Conservation (phyloP, 2,329 filamentous ascomycete genomes). For the Fusarium lateritium region DNA sequence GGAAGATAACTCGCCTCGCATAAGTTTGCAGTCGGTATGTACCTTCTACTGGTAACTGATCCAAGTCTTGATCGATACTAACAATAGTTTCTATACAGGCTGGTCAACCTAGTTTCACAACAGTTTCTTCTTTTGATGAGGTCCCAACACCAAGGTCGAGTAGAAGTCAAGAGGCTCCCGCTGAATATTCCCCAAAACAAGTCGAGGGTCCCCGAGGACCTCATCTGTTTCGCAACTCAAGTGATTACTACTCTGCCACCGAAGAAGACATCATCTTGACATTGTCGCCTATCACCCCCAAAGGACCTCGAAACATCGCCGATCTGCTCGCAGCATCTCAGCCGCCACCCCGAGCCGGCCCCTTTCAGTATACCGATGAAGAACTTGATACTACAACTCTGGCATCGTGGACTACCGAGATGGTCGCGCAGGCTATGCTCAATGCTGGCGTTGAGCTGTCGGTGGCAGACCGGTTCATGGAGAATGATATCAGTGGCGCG, state of each 20-base stretch:
- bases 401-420: constrained; percentile 78
- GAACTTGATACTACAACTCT: constrained; percentile 73
- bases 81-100: constrained; percentile 63
- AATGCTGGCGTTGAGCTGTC: constrained; percentile 83
- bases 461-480: constrained; percentile 86
- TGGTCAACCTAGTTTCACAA: constrained; percentile 83
- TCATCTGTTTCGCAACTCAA: constrained; percentile 84
- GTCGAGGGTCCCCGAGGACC: constrained; percentile 87
- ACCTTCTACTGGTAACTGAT: neutral
- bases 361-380: constrained; percentile 69
- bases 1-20: constrained; percentile 76
- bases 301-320: constrained; percentile 62
- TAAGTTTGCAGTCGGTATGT: constrained; percentile 81
- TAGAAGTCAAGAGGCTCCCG: constrained; percentile 71
- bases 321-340: constrained; percentile 47
- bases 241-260: constrained; percentile 54
- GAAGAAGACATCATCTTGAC: constrained; percentile 71
- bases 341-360: constrained; percentile 59
- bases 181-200: constrained; percentile 73
- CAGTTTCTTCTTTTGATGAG: constrained; percentile 89
- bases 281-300: constrained; percentile 81
- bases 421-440: constrained; percentile 90
- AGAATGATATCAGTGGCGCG: constrained; percentile 92
- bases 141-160: constrained; percentile 81
- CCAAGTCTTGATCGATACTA: constrained; percentile 23